A percentile compares a stretch with the other conserved stretches of the same genome.
These are phyloP conservation scores for Teratosphaeria nubilosa DNA, from an alignment of 2,329 filamentous ascomycete species.

Conservation along the genomic window DNA sequence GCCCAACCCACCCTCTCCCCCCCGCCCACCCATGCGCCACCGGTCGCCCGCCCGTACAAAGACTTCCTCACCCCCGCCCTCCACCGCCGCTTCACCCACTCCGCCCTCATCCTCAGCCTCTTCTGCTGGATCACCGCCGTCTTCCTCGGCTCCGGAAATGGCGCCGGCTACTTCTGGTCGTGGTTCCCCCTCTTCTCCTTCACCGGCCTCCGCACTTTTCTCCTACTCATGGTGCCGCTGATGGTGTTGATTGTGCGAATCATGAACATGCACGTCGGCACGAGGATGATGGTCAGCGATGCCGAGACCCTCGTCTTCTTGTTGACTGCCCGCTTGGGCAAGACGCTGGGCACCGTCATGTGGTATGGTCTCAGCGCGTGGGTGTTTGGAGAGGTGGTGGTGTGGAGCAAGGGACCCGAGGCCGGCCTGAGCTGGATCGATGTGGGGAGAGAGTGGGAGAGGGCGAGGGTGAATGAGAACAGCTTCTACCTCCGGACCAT, in stretches of 20 bases:
- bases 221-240: constrained; percentile 68
- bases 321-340: constrained; percentile 30
- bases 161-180: constrained; percentile 52
- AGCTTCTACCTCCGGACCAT: constrained; percentile 69
- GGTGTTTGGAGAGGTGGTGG: constrained; percentile 70
- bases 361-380: constrained; percentile 72
- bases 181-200: constrained; percentile 69
- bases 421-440: constrained; percentile 62
- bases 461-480: constrained; percentile 72
- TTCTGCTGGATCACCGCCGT: constrained; percentile 67
- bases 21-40: constrained; percentile 18
- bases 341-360: constrained; percentile 57
- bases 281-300: constrained; percentile 56
- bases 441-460: constrained; percentile 52
- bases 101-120: constrained; percentile 57
- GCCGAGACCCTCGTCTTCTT: constrained; percentile 53
- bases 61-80: constrained; percentile 84
- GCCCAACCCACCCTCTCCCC: neutral
- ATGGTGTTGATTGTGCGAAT: constrained; percentile 77
- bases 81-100: constrained; percentile 75
- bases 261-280: constrained; percentile 31
- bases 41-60: constrained; percentile 59
- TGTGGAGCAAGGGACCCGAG: constrained; percentile 55
- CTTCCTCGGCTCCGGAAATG: constrained; percentile 51
- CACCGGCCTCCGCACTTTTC: constrained; percentile 61